Evolutionary conservation across 2,329 filamentous ascomycete species (phyloP).

Genomic region (Alternaria atra): DNA sequence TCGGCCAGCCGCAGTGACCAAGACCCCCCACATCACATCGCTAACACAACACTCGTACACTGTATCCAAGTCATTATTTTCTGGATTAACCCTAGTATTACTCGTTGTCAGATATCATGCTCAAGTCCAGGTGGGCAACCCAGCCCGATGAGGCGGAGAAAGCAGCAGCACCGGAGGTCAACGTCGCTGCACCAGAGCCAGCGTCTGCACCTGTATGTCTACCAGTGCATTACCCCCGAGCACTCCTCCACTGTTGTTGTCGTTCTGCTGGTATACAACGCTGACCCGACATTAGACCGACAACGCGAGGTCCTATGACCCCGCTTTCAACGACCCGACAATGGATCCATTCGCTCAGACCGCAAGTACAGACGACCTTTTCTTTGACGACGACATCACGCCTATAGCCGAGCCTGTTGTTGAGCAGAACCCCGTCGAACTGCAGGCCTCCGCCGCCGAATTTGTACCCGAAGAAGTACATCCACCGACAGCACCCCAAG

Average conservation of each 20-base stretch:
- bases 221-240: neutral
- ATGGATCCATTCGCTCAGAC: slow-evolving; percentile 60
- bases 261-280: slow-evolving; percentile 11
- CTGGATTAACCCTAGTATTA: slow-evolving; percentile 4
- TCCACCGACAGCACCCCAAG: slow-evolving; percentile 31
- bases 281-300: slow-evolving; percentile 21
- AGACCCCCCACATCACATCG: slow-evolving; percentile 1
- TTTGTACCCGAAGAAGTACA: slow-evolving; percentile 29
- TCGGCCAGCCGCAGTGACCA: neutral
- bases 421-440: slow-evolving; percentile 39
- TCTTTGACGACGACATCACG: slow-evolving; percentile 62
- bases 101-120: slow-evolving; percentile 30
- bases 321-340: slow-evolving; percentile 39
- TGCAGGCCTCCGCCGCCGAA: slow-evolving; percentile 29
- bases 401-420: slow-evolving; percentile 56
- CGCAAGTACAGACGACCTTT: slow-evolving; percentile 60
- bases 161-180: slow-evolving; percentile 3
- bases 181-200: slow-evolving; percentile 8
- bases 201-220: slow-evolving; percentile 19
- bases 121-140: slow-evolving; percentile 46
- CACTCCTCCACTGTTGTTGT: neutral
- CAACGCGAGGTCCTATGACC: slow-evolving; percentile 37
- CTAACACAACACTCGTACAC: slow-evolving; percentile 1
- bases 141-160: slow-evolving; percentile 23
- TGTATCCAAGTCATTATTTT: slow-evolving; percentile 1